A percentile compares a stretch with the other conserved stretches of the same genome.
Evolutionary conservation across 495 filamentous ascomycete genomes (phyloP).

Genomic region (Aspergillus haitiensis): DNA sequence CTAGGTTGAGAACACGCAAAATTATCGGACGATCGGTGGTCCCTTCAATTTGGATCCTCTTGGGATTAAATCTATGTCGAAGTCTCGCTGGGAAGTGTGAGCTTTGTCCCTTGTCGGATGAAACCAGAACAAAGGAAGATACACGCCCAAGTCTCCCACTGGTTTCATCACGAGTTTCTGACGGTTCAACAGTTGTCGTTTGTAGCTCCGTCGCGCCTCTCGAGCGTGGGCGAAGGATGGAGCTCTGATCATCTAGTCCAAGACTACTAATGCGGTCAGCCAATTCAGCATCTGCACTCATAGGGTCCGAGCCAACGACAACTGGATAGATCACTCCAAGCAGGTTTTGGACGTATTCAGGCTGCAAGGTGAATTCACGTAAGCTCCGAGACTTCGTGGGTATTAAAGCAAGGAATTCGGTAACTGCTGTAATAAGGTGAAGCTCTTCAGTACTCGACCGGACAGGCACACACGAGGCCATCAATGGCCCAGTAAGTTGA

Average conservation of each 20-base stretch:
- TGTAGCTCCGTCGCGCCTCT: conserved; percentile 63
- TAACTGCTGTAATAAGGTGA: conserved; percentile 65
- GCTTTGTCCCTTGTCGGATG: conserved; percentile 60
- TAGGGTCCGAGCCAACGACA: conserved; percentile 77
- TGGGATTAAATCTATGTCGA: conserved; percentile 53
- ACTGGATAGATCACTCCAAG: conserved; percentile 79
- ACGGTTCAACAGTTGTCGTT: conserved; percentile 61
- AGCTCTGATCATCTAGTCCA: conserved; percentile 81
- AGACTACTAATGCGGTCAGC: conserved; percentile 74
- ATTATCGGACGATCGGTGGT: conserved; percentile 67
- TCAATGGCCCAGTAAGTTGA: conserved; percentile 18
- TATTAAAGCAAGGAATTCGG: conserved; percentile 75
- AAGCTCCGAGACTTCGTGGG: conserved; percentile 72
- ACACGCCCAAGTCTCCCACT: conserved; percentile 63
- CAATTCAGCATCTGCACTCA: conserved; percentile 79
- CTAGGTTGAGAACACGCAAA: conserved; percentile 71
- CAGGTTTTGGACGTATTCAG: conserved; percentile 75
- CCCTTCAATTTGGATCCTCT: conserved; percentile 36
- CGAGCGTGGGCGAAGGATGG: conserved; percentile 74
- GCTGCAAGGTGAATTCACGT: conserved; percentile 73
- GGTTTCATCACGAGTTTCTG: conserved; percentile 49
- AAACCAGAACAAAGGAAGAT: conserved; percentile 88
- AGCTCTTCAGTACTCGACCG: conserved; percentile 22
- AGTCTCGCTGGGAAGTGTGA: conserved; percentile 60
- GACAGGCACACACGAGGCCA: conserved; percentile 19